A percentile compares a stretch with the other conserved stretches of the same genome.
Conservation (phyloP, 148 eudicot species). For the Vaccinium vitisidaea region DNA sequence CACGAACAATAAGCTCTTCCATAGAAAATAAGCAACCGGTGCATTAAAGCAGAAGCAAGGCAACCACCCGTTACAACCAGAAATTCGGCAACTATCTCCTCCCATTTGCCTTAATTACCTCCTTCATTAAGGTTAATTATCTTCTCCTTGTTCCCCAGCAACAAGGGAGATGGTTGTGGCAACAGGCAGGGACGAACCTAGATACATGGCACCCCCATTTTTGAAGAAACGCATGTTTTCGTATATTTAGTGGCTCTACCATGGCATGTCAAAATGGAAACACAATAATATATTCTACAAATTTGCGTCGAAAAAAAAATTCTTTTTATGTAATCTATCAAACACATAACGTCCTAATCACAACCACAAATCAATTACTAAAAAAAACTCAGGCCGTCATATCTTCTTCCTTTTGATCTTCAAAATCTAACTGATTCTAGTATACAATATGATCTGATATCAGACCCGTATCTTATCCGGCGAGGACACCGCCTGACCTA, state of each 20-base stretch:
- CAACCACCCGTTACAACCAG: not conserved
- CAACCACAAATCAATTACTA: not conserved
- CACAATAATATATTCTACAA: not conserved
- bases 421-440: not conserved
- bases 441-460: not conserved
- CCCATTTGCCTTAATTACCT: not conserved
- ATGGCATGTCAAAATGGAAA: not conserved
- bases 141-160: not conserved
- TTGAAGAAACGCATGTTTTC: not conserved
- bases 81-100: not conserved
- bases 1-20: not conserved
- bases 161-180: not conserved
- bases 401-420: not conserved
- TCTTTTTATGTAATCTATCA: not conserved
- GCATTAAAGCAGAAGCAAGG: not conserved
- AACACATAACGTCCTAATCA: not conserved
- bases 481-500: not conserved
- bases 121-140: not conserved
- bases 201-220: not conserved
- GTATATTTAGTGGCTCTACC: not conserved
- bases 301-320: not conserved
- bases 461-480: not conserved
- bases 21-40: not conserved
- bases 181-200: not conserved
- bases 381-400: not conserved